Evolutionary conservation across 768 basidiomycete species (phyloP).

Genomic region (Porphyrellus cyaneotinctus): DNA sequence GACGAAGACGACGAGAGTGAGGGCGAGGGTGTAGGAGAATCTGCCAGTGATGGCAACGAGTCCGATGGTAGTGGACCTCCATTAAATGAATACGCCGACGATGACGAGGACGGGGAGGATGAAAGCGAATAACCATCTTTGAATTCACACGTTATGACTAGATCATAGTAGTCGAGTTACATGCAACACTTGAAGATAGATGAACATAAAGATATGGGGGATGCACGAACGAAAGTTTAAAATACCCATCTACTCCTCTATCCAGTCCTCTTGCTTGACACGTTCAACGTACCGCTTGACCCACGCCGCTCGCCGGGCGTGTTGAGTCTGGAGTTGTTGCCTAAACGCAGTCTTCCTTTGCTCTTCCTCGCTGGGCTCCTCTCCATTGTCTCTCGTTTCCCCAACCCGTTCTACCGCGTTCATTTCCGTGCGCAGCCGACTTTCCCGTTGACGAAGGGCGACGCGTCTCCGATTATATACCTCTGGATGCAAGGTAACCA

Average conservation of each 20-base stretch:
- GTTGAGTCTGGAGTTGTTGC: constrained; percentile 45
- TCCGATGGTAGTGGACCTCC: constrained; percentile 38
- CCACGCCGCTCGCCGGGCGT: constrained; percentile 56
- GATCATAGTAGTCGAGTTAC: neutral
- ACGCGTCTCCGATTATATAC: constrained; percentile 65
- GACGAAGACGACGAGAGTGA: constrained; percentile 43
- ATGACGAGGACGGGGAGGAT: constrained; percentile 53
- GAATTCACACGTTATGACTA: neutral
- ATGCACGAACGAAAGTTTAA: neutral
- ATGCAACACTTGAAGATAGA: constrained; percentile 2
- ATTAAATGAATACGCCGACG: constrained; percentile 54
- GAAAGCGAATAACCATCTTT: constrained; percentile 42
- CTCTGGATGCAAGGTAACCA: constrained; percentile 67
- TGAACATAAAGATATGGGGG: constrained; percentile 1
- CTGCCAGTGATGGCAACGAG: constrained; percentile 35
- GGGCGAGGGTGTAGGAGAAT: constrained; percentile 41
- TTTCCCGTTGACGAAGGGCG: constrained; percentile 59
- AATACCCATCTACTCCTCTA: constrained; percentile 47
- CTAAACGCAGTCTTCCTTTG: constrained; percentile 27
- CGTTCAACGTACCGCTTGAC: constrained; percentile 60
- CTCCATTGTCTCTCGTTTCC: constrained; percentile 28
- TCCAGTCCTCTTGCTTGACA: constrained; percentile 63
- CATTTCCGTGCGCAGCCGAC: constrained; percentile 62
- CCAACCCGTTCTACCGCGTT: constrained; percentile 33
- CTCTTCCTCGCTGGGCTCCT: constrained; percentile 33